These are phyloP conservation scores for Aspergillus wentii DNA, from an alignment of 495 filamentous ascomycete species.

Conservation along the genomic window DNA sequence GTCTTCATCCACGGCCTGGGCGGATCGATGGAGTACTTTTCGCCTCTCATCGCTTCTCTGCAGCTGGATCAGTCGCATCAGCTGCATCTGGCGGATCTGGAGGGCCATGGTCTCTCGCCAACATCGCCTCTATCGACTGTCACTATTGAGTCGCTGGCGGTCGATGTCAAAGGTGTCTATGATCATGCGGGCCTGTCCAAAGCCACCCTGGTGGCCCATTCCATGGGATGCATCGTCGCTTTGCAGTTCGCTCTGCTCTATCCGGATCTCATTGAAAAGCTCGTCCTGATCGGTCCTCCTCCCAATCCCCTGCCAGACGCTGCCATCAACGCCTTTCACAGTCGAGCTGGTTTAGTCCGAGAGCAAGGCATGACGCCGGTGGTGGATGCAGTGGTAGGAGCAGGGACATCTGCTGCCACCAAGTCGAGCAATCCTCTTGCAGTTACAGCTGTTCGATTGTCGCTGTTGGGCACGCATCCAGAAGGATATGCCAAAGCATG, in stretches of 20 bases:
- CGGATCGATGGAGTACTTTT: slow-evolving; percentile 30
- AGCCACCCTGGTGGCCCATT: slow-evolving; percentile 32
- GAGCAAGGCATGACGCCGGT: not conserved
- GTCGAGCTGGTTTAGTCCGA: not conserved
- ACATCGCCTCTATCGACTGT: slow-evolving; percentile 33
- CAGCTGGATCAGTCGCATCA: slow-evolving; percentile 13
- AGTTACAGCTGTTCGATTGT: not conserved
- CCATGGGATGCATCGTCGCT: slow-evolving; percentile 38
- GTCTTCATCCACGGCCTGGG: slow-evolving; percentile 46
- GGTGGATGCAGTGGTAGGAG: not conserved
- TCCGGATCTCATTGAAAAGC: slow-evolving; percentile 22
- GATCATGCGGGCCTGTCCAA: not conserved
- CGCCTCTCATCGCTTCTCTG: slow-evolving; percentile 30
- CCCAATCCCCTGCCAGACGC: slow-evolving; percentile 26
- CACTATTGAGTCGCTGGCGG: slow-evolving; percentile 29
- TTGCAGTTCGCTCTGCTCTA: slow-evolving; percentile 26
- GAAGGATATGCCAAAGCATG: not conserved
- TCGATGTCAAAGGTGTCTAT: not conserved
- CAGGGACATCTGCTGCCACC: not conserved
- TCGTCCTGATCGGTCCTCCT: slow-evolving; percentile 37
- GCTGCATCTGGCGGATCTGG: slow-evolving; percentile 40
- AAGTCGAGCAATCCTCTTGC: not conserved
- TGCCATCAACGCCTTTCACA: slow-evolving; percentile 12
- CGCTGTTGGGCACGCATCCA: not conserved
- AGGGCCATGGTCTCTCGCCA: slow-evolving; percentile 46